Conservation (phyloP, 202 grass and related monocot species). For the Brachypodium distachyon region DNA sequence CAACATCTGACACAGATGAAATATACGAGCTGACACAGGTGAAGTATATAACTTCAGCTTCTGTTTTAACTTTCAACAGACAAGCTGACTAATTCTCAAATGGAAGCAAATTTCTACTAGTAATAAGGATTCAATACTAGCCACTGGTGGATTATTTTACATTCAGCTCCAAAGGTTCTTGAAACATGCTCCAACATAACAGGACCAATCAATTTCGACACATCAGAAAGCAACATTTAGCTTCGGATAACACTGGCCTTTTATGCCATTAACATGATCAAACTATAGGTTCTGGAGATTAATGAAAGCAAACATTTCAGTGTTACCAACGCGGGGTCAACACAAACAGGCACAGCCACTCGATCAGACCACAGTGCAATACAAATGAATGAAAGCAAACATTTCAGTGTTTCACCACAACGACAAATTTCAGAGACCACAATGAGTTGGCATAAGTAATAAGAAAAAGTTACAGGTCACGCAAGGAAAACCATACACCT, state of each 20-base stretch:
- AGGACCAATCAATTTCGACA: background rate
- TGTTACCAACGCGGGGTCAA: too few relatives aligned
- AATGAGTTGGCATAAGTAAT: background rate
- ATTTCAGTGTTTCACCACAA: background rate
- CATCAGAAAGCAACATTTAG: background rate
- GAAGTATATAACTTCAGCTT: background rate
- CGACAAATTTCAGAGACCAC: background rate
- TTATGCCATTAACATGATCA: background rate
- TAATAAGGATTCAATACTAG: background rate
- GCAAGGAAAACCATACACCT: background rate
- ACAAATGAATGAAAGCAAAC: background rate
- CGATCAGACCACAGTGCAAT: background rate
- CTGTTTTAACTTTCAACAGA: background rate
- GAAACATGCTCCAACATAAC: background rate
- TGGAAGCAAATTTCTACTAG: background rate
- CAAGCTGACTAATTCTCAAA: background rate
- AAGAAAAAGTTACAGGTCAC: background rate
- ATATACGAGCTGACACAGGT: background rate
- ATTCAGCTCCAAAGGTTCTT: background rate
- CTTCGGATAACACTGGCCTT: background rate
- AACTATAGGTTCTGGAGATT: background rate
- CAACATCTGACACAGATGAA: background rate
- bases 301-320: background rate
- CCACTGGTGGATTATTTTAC: background rate
- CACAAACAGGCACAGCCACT: too few relatives aligned